Percentiles rank a stretch among this genome's conserved stretches.
These are phyloP conservation scores for Russula olivacea DNA, from an alignment of 768 basidiomycete genomes.

Conservation along the genomic window DNA sequence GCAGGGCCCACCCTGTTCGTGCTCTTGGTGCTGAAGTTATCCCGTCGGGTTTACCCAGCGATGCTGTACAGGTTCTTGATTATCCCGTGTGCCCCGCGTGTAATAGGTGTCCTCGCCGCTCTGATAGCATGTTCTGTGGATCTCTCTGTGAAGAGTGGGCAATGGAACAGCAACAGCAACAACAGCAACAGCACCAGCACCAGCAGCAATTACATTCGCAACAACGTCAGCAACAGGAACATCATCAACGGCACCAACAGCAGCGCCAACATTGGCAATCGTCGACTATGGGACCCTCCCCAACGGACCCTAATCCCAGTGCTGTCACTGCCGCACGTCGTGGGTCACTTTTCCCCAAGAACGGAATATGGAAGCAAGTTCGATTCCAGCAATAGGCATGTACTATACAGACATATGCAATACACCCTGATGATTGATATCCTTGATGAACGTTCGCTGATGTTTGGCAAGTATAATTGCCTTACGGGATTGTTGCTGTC, in stretches of 20 bases:
- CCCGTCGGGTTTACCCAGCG: not conserved
- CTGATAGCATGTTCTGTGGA: conserved; percentile 9
- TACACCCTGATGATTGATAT: conserved; percentile 1
- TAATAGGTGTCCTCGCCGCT: not conserved
- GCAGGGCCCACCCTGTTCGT: not conserved
- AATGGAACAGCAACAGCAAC: not conserved
- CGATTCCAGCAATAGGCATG: conserved; percentile 7
- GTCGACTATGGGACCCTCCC: not conserved
- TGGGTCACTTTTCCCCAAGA: not conserved
- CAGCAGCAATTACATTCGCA: not conserved
- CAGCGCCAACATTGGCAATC: not conserved
- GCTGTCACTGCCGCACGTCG: not conserved
- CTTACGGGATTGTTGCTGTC: not conserved
- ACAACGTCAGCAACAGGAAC: not conserved
- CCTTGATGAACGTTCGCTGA: not conserved
- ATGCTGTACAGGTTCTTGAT: not conserved
- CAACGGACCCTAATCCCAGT: not conserved
- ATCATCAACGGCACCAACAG: not conserved
- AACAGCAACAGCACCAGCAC: not conserved
- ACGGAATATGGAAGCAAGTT: not conserved
- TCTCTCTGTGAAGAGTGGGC: conserved; percentile 9
- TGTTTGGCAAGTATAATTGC: not conserved
- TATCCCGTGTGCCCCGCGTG: conserved; percentile 11
- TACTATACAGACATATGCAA: conserved; percentile 12
- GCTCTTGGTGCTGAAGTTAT: not conserved